These are phyloP conservation scores for Coemansia sp. DNA, from an alignment of 192 early-diverging fungal species.

Conservation along the genomic window DNA sequence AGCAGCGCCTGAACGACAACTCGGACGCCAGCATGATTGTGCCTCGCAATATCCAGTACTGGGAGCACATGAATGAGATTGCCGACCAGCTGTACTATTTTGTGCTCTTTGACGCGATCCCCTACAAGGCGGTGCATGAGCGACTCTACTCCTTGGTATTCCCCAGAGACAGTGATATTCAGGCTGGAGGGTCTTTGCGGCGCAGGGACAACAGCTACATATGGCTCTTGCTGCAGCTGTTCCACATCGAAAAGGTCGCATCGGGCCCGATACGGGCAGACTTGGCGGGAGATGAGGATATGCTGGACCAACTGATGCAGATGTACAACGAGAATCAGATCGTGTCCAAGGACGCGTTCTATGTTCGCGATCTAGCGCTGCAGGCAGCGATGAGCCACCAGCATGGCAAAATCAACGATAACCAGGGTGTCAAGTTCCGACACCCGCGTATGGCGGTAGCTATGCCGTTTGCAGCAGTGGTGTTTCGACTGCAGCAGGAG, in stretches of 20 bases:
- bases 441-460: constrained; percentile 66
- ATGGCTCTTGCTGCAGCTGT: constrained; percentile 70
- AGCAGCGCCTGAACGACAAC: constrained; percentile 36
- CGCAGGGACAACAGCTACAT: constrained; percentile 72
- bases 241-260: constrained; percentile 65
- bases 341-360: constrained; percentile 69
- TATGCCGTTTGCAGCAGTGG: constrained; percentile 56
- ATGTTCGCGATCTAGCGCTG: constrained; percentile 69
- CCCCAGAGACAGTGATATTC: constrained; percentile 53
- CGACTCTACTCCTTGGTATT: constrained; percentile 60
- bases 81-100: constrained; percentile 76
- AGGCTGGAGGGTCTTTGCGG: constrained; percentile 33
- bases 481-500: constrained; percentile 38
- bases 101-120: constrained; percentile 57
- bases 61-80: constrained; percentile 73
- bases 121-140: constrained; percentile 58
- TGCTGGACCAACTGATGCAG: constrained; percentile 66
- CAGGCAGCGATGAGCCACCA: constrained; percentile 70
- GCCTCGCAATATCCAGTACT: constrained; percentile 65
- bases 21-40: constrained; percentile 59
- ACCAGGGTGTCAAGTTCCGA: constrained; percentile 66
- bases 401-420: constrained; percentile 61
- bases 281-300: constrained; percentile 65
- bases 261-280: constrained; percentile 62
- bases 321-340: constrained; percentile 77